Evolutionary conservation across 768 basidiomycete genomes (phyloP), one percentile per base, ranked within the genome.

Genomic region (Daedaleopsis nitida): DNA sequence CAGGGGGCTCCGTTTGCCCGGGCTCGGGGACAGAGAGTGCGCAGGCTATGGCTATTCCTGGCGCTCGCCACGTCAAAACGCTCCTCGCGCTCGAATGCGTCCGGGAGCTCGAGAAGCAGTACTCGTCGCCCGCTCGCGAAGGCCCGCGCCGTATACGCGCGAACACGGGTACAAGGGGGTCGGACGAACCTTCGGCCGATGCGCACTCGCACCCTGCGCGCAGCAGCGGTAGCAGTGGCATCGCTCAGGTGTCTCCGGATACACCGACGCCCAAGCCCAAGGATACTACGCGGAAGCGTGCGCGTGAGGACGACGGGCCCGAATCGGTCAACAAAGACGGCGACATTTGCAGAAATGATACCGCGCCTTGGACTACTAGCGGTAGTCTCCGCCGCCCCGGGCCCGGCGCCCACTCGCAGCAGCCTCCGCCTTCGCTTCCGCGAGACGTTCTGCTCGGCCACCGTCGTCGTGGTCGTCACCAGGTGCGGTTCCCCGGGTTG

Each of bases 71-170:
- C 27, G 44, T 59, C 58, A 56, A 35, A 43, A 59, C 54, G 37
- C 48, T 64, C 42, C 60, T 77, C n/a, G 72, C 77, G 32, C 62
- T 81, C 61, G 74, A 74, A 59, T 71, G 75, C 11, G 62, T 79
- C 39, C 75, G 75, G 42, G 77, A 81, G 61, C 67, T 84, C 7
- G 52, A 38, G 49, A 50, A 42, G 45, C 52, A 66, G 24, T 67
- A 60, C 51, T 38, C 61, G 39, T 32, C 27, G 27, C 27, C 4
- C 27, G 27, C 27, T 3, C 27, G 7, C 27, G 27, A 3, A 32
- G 27, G 27, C 7, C 27, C 7, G 27, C 7, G 7, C 27, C 27
- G 27, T 7, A 32, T 7, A 32, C 27, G 27, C 27, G 27, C 27
- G 27, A 7, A 32, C 7, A 7, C 27, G 7, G 7, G 27, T 32